A percentile compares a stretch with the other conserved stretches of the same genome.
Evolutionary conservation across 2,329 filamentous ascomycete genomes (phyloP).

Genomic region (Sporothrix sp.): DNA sequence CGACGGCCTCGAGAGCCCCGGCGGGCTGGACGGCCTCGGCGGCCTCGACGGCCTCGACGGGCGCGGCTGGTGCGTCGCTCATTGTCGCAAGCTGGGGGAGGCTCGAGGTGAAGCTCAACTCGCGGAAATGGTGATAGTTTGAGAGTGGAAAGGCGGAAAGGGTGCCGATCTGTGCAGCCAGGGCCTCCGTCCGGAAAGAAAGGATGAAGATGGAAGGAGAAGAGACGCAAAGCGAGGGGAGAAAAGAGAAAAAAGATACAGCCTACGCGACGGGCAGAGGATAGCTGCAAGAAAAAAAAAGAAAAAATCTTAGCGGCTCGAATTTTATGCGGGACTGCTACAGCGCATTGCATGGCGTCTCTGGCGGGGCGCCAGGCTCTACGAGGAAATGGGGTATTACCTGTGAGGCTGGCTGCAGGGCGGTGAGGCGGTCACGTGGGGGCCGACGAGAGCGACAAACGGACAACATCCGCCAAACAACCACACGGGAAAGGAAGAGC

Average conservation of each 20-base stretch:
- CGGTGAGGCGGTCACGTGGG: too few species aligned
- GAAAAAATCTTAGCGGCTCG: conserved; percentile 12
- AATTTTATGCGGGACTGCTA: conserved; percentile 11
- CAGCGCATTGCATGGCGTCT: too few species aligned
- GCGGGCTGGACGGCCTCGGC: too few species aligned
- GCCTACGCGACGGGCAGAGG: conserved; percentile 1
- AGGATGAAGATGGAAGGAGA: not conserved
- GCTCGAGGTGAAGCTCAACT: not conserved
- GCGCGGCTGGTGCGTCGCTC: conserved; percentile 18
- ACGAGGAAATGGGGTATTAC: too few species aligned
- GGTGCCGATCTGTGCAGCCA: not conserved
- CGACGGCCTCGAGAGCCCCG: too few species aligned
- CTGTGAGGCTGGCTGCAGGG: too few species aligned
- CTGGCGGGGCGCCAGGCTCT: too few species aligned
- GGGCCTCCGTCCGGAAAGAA: not conserved
- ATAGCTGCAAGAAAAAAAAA: conserved; percentile 1
- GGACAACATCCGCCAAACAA: too few species aligned
- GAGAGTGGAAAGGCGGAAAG: not conserved
- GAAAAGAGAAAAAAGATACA: conserved; percentile 4
- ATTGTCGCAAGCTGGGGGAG: conserved; percentile 12
- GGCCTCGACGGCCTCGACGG: conserved; percentile 17
- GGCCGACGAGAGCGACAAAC: too few species aligned
- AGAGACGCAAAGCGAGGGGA: not conserved
- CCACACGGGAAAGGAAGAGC: too few species aligned
- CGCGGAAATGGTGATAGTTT: not conserved